phyloP scores from a whole-genome alignment of 495 filamentous ascomycete genomes.

The Saxophila tyrrhenica region DNA sequence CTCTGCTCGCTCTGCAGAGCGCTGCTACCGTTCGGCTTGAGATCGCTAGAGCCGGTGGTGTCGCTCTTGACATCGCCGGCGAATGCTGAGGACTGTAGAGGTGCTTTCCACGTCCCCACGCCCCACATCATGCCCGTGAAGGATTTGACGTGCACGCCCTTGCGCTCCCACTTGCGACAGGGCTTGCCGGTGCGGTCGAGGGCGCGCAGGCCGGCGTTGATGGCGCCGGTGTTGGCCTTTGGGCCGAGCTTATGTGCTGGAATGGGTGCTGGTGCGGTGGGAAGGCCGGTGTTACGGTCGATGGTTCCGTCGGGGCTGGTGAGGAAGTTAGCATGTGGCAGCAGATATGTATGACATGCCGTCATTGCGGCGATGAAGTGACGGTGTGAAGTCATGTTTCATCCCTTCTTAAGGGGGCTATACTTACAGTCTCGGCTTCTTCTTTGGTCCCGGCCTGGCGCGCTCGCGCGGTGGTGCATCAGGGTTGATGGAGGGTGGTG shows the following conservation, averaged over 20 bases:
- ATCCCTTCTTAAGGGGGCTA: neutral
- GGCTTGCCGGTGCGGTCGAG: slow-evolving; percentile 82
- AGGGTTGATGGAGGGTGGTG: slow-evolving; percentile 34
- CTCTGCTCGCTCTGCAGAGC: slow-evolving; percentile 64
- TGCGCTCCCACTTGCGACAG: slow-evolving; percentile 82
- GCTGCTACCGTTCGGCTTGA: slow-evolving; percentile 63
- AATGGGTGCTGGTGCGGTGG: slow-evolving; percentile 4
- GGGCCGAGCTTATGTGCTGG: slow-evolving; percentile 73
- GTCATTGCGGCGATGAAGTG: neutral
- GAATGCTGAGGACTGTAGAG: slow-evolving; percentile 36
- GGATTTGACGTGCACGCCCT: slow-evolving; percentile 71
- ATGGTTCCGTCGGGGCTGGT: slow-evolving; percentile 22
- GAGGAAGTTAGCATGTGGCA: slow-evolving; percentile 5
- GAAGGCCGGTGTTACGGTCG: slow-evolving; percentile 14
- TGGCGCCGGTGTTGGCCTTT: slow-evolving; percentile 94
- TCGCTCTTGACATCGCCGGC: slow-evolving; percentile 36
- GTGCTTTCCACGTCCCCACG: slow-evolving; percentile 71
- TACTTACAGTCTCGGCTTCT: slow-evolving; percentile 84
- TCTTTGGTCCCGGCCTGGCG: slow-evolving; percentile 89
- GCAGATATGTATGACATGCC: neutral
- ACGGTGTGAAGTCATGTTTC: too few relatives aligned
- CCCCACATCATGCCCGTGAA: slow-evolving; percentile 88
- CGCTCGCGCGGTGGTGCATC: slow-evolving; percentile 26
- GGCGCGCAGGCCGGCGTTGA: slow-evolving; percentile 90
- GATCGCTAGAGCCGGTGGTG: slow-evolving; percentile 56